These are phyloP conservation scores for Xylaria sp. DNA, from an alignment of 2,329 filamentous ascomycete species.

Conservation along the genomic window DNA sequence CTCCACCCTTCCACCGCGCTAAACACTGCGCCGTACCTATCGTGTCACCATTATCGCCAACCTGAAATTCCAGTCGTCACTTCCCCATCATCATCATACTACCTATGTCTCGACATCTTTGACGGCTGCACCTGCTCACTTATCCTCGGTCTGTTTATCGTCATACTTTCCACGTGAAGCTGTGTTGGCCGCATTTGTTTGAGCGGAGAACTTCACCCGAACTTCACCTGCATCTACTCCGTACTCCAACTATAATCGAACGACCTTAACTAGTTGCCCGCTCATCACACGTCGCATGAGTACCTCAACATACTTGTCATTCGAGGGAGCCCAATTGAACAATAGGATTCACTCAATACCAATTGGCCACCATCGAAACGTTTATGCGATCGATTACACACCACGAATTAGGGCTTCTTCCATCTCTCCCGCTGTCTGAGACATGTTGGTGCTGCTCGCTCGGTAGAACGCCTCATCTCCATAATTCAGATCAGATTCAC, in stretches of 20 bases:
- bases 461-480: constrained; percentile 30
- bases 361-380: background rate
- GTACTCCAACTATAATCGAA: background rate
- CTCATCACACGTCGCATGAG: background rate
- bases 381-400: background rate
- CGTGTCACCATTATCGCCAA: background rate
- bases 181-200: constrained; percentile 9
- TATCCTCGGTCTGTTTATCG: background rate
- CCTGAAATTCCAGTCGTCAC: constrained; percentile 9
- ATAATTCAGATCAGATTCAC: background rate
- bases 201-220: background rate
- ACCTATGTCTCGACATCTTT: constrained; percentile 6
- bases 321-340: background rate
- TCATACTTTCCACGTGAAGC: background rate
- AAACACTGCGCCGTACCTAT: background rate
- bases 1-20: constrained; percentile 1
- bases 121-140: background rate
- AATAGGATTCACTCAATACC: background rate
- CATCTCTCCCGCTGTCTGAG: constrained; percentile 21
- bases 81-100: constrained; percentile 20
- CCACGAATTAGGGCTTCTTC: background rate
- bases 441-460: constrained; percentile 38
- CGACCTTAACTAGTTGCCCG: background rate
- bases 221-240: too few relatives aligned
- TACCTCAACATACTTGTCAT: background rate